Conservation (phyloP, 2,329 filamentous ascomycete species). For the Pseudogymnoascus sp. region DNA sequence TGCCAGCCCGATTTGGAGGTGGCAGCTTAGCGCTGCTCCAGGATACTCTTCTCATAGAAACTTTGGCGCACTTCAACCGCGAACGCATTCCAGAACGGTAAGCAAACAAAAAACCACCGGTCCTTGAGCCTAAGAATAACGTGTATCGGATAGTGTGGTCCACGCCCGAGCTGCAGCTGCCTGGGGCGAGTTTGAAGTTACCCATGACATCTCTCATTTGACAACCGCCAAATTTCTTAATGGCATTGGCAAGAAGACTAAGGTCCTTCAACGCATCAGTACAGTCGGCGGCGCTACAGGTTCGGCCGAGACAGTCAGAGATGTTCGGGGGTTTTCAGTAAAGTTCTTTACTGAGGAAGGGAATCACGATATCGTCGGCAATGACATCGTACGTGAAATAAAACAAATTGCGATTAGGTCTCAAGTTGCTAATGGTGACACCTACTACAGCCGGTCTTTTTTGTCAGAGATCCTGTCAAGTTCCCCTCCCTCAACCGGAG, state of each 20-base stretch:
- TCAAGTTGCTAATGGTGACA: background rate
- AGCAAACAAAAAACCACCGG: background rate
- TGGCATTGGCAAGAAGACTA: slow-evolving; percentile 59
- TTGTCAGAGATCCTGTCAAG: slow-evolving; percentile 43
- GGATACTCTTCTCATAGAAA: slow-evolving; percentile 7
- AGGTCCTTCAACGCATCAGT: slow-evolving; percentile 55
- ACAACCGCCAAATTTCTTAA: slow-evolving; percentile 39
- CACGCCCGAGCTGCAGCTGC: slow-evolving; percentile 49
- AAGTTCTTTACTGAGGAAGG: slow-evolving; percentile 48
- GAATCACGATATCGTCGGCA: slow-evolving; percentile 44
- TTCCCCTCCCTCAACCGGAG: slow-evolving; percentile 42
- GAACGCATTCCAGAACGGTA: slow-evolving; percentile 15
- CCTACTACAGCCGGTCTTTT: slow-evolving; percentile 36
- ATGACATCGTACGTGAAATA: slow-evolving; percentile 28
- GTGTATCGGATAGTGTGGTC: slow-evolving; percentile 38
- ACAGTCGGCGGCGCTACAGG: slow-evolving; percentile 41
- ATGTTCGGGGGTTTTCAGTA: slow-evolving; percentile 43
- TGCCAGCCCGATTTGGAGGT: slow-evolving; percentile 1
- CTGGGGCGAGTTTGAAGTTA: slow-evolving; percentile 19
- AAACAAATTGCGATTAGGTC: background rate
- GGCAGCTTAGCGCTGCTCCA: slow-evolving; percentile 5
- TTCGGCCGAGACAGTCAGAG: slow-evolving; percentile 40
- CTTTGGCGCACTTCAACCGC: background rate
- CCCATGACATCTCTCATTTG: slow-evolving; percentile 15
- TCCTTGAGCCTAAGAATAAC: background rate